phyloP scores from a whole-genome alignment of 257 asterid genomes.

The Striga asiatica region DNA sequence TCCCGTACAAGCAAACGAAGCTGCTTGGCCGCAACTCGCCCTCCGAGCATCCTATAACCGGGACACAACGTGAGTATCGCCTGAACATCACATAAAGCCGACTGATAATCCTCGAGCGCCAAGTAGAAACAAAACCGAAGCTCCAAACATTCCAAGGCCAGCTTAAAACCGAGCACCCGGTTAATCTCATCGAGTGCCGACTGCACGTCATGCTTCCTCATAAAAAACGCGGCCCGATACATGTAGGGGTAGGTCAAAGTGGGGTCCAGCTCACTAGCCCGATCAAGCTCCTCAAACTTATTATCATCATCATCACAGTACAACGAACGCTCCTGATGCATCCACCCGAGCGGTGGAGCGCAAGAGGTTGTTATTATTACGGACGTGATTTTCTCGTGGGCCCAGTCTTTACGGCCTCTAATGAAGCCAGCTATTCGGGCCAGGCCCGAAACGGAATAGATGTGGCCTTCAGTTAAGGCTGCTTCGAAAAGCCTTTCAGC shows the following conservation, averaged over 20 bases:
- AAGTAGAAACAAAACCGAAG: slow-evolving; percentile 84
- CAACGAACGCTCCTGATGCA: slow-evolving; percentile 92
- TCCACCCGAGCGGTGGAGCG: slow-evolving; percentile 84
- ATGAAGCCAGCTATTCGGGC: slow-evolving; percentile 52
- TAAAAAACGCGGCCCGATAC: slow-evolving; percentile 89
- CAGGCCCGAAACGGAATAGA: slow-evolving; percentile 69
- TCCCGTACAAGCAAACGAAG: slow-evolving; percentile 77
- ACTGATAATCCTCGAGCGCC: slow-evolving; percentile 74
- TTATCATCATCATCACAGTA: slow-evolving; percentile 49
- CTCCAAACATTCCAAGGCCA: slow-evolving; percentile 92
- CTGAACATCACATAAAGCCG: slow-evolving; percentile 85
- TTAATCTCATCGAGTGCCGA: slow-evolving; percentile 85
- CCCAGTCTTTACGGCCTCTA: slow-evolving; percentile 38
- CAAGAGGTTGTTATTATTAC: slow-evolving; percentile 38
- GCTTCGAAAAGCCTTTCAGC: slow-evolving; percentile 64
- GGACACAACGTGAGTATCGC: slow-evolving; percentile 87
- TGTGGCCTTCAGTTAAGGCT: slow-evolving; percentile 67
- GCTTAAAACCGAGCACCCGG: slow-evolving; percentile 80
- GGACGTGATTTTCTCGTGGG: slow-evolving; percentile 52
- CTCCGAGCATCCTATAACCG: slow-evolving; percentile 76
- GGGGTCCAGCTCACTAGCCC: slow-evolving; percentile 85
- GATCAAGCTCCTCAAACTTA: slow-evolving; percentile 54
- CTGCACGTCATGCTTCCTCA: slow-evolving; percentile 68
- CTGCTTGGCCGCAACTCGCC: slow-evolving; percentile 77
- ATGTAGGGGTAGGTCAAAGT: slow-evolving; percentile 94